Evolutionary conservation across 192 early-diverging fungal species (phyloP).

Genomic region (Phlyctochytrium bullatum): DNA sequence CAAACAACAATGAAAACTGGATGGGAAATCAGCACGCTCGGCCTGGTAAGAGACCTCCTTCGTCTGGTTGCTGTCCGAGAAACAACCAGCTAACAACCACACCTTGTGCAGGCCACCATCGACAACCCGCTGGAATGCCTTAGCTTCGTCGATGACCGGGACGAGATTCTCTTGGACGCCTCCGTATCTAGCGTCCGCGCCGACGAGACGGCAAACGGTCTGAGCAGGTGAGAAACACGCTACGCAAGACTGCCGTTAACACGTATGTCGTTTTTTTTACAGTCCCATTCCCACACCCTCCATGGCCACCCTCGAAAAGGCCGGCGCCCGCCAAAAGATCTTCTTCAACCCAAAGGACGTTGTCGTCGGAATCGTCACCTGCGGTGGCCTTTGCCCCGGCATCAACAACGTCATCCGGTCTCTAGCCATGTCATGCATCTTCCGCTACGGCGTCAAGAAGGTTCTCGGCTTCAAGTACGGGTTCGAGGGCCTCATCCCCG

Average conservation of each 20-base stretch:
- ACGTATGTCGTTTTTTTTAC: neutral
- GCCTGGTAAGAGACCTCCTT: too few relatives aligned
- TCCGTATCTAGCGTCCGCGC: neutral
- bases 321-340: slow-evolving; percentile 18
- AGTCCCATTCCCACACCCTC: neutral
- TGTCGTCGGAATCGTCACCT: slow-evolving; percentile 10
- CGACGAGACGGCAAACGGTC: neutral
- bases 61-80: neutral
- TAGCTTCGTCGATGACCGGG: neutral
- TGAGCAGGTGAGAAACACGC: too few relatives aligned
- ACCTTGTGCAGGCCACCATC: neutral
- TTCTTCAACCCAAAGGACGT: slow-evolving; percentile 21
- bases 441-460: slow-evolving; percentile 25
- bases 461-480: slow-evolving; percentile 25
- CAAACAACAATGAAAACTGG: slow-evolving; percentile 2
- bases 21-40: neutral
- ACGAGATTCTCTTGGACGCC: neutral
- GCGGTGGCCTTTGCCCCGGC: slow-evolving; percentile 27
- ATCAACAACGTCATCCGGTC: slow-evolving; percentile 33
- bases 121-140: neutral
- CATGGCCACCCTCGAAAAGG: slow-evolving; percentile 14
- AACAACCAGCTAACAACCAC: neutral
- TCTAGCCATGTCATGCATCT: slow-evolving; percentile 10
- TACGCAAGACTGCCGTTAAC: neutral
- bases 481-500: slow-evolving; percentile 22